Base-by-base conservation (phyloP, 2,329 filamentous ascomycete genomes). In the Thielaviopsis musarum region DNA sequence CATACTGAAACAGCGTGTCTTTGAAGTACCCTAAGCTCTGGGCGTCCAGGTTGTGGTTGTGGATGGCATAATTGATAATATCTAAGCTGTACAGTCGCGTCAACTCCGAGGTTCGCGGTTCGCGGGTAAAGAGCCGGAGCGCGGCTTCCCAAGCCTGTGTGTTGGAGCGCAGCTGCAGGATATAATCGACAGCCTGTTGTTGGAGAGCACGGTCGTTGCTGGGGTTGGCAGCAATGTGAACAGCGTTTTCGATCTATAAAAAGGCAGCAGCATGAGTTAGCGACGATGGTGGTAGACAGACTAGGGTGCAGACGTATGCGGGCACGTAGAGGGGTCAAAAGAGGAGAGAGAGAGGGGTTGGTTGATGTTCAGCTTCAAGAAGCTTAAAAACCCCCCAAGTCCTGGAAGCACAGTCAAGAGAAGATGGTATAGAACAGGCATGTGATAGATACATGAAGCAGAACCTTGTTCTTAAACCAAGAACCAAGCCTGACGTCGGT, bases 111-210 rank as follows among this genome's bases (percentile, higher is more conserved):
- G 84, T 76, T 63, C 82, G 82, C 55, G 88, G 89, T 26, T 79
- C 79, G 69, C 88, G 83, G 59, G 84, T 87, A 74, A 97, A 97
- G 65, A 98, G 84, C 41, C 81, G 75, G 58, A 93, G 82, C 74
- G 91, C 95, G 66, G 88, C 82, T 71, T 95, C 90, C 88, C 91
- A 95, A 71, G 86, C 90, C 67, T 88, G 83, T 54, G 88, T 82
- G 69, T 96, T 85, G 68, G 83, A 76, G 64, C 90, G 84, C 63
- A 97, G 78, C 69, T 90, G 88, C 70, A 82, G 78, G 57, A 87
- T 77, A 71, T 87, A 94, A 59, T 89, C 82, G 70, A 88, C 87
- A 65, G 91, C 91, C 75, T 95, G 90, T 62, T 75, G 73, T 73
- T 91, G 90, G 68, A 94, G 78, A 65, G 77, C 73, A 67, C 81